Conservation (phyloP, 2,329 filamentous ascomycete species). For the Laburnicola sp. region DNA sequence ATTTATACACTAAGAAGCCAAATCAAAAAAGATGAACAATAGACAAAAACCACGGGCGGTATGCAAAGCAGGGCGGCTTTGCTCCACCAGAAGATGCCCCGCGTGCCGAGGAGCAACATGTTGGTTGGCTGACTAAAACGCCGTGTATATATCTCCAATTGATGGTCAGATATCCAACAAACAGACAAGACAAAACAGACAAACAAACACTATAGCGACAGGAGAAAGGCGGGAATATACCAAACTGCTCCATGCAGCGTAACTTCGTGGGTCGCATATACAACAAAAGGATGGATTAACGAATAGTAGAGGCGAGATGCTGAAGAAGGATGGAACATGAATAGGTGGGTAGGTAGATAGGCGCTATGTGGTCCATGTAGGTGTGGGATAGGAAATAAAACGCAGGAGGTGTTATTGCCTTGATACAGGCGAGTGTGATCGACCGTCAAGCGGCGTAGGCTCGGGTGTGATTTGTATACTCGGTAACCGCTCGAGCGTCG, state of each 20-base stretch:
- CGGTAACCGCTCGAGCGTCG: slow-evolving; percentile 46
- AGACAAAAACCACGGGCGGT: not conserved
- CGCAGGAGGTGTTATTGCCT: not conserved
- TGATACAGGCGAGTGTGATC: slow-evolving; percentile 10
- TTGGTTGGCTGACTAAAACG: no score
- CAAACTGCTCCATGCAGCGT: not conserved
- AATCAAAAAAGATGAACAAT: not conserved
- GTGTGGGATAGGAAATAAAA: not conserved
- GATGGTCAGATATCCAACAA: not conserved
- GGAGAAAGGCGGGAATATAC: not conserved
- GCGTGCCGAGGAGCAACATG: no score
- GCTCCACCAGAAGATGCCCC: no score
- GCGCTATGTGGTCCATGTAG: not conserved
- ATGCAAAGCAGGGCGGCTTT: no score
- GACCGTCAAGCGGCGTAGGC: slow-evolving; percentile 24
- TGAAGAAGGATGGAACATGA: not conserved
- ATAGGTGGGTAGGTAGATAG: not conserved
- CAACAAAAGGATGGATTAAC: not conserved
- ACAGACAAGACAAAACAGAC: not conserved
- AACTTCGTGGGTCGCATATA: slow-evolving; percentile 14
- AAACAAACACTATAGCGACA: not conserved
- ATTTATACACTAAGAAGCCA: not conserved
- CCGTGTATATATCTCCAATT: no score
- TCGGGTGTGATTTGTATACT: slow-evolving; percentile 51
- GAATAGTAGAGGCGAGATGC: not conserved